Percentiles rank a stretch among this genome's conserved stretches.
Evolutionary conservation across 495 filamentous ascomycete species (phyloP).

Genomic region (Umbilicaria muhlenbergii): DNA sequence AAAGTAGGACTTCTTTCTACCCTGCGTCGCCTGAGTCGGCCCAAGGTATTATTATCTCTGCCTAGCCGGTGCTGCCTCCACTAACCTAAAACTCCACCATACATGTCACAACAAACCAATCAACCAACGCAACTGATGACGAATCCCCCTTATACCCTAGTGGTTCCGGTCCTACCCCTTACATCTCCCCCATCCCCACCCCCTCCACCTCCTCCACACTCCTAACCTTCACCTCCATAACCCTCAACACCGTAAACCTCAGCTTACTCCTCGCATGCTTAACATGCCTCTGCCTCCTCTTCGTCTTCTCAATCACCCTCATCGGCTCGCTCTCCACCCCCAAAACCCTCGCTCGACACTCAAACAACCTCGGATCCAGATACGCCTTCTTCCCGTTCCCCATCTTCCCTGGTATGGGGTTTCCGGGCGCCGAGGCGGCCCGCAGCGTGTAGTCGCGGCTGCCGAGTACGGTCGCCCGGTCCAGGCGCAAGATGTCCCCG

Average conservation of each 20-base stretch:
- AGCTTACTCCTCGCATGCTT: conserved; percentile 73
- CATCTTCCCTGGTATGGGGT: conserved; percentile 21
- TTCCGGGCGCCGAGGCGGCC: conserved; percentile 21
- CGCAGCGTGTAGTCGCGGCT: conserved; percentile 83
- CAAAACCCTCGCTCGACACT: conserved; percentile 72
- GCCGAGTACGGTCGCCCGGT: conserved; percentile 63
- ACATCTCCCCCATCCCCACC: conserved; percentile 17
- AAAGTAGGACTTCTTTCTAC: too few species aligned
- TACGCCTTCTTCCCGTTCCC: conserved; percentile 22
- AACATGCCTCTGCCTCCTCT: conserved; percentile 62
- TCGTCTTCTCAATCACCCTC: conserved; percentile 82
- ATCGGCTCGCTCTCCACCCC: conserved; percentile 80
- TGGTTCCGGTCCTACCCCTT: neutral
- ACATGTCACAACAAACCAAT: too few species aligned
- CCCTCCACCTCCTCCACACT: conserved; percentile 48
- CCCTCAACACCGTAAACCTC: conserved; percentile 66
- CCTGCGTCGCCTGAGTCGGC: too few species aligned
- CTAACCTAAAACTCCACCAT: too few species aligned
- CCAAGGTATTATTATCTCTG: too few species aligned
- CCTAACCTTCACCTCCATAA: conserved; percentile 68
- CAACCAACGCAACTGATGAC: too few species aligned
- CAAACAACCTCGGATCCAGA: conserved; percentile 67
- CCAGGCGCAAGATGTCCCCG: conserved; percentile 74
- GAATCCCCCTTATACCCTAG: too few species aligned
- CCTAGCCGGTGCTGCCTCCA: too few species aligned